Base-by-base conservation (phyloP, 768 basidiomycete species). In the Tulasnella sp. region DNA sequence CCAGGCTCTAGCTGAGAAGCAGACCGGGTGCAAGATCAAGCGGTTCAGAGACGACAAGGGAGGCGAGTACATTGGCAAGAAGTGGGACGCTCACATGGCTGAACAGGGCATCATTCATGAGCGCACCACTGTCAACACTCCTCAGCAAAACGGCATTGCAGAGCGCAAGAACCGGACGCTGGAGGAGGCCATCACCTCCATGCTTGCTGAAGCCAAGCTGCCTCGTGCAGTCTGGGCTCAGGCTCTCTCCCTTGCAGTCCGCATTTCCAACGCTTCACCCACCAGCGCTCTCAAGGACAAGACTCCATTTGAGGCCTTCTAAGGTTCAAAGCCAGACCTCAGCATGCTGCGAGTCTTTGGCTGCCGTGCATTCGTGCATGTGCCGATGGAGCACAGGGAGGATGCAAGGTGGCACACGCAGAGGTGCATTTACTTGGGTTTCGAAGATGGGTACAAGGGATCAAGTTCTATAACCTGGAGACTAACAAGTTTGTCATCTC, bases 21-120 rank as follows among this genome's bases (percentile, higher is more conserved):
- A 72, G 63, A 67, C 66, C 19, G 80, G 77, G 0, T 42, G n/a
- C 3, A 75, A 74, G 22, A 74, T 81, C 44, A 77, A 77, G 65
- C 59, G 63, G 2, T 65, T 81, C 40, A 77, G 78, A 32, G 76
- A 79, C 67, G 81, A 83, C 75, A 79, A 81, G 65, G 82, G 80
- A 1, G 81, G 80, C 2, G 81, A 82, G 69, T 83, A 77, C 76
- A 81, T 78, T 62, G 75, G 73, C 7, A 29, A 40, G 16, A 39
- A 64, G 9, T 74, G 67, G 9, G 47, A 12, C 12, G 29, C 62
- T 37, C 68, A 26, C 71, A 35, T 67, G 16, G 42, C 29, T 17
- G 63, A 52, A 26, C 22, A 73, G 29, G 75, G 77, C 0, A 70
- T 76, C 42, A 36, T 65, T 12, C 69, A 63, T 40, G 39, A 77